Conservation (phyloP, 208 protist species). For the Leishmania guyanensis region DNA sequence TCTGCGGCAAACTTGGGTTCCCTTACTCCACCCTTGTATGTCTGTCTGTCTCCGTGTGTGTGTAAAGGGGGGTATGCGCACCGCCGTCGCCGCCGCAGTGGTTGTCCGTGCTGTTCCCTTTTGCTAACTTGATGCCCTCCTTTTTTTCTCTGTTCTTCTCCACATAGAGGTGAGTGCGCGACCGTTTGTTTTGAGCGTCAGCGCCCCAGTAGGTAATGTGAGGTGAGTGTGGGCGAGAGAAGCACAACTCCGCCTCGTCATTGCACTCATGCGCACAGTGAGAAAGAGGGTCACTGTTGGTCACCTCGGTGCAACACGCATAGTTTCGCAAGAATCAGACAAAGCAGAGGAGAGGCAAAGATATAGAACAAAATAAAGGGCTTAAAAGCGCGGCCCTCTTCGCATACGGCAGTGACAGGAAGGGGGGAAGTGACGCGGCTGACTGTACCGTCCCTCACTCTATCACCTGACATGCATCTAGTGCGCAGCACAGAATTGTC, state of each 20-base stretch:
- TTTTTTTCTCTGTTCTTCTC: background rate
- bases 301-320: background rate
- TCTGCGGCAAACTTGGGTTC: background rate
- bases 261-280: background rate
- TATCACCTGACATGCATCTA: background rate
- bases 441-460: background rate
- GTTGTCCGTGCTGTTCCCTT: background rate
- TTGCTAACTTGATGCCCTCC: background rate
- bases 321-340: conserved; percentile 5
- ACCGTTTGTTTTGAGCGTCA: background rate
- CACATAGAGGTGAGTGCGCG: conserved; percentile 1
- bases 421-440: background rate
- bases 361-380: conserved; percentile 3
- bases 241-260: background rate
- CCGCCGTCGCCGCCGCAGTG: background rate
- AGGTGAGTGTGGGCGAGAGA: background rate
- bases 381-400: conserved; percentile 4
- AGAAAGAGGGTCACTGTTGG: background rate
- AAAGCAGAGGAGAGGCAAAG: conserved; percentile 12
- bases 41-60: background rate
- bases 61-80: background rate
- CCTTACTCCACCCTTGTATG: background rate
- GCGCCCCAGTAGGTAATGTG: background rate
- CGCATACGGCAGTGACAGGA: background rate
- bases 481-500: background rate